Conservation (phyloP, 179 eudicot species). For the Silene noctiflora region DNA sequence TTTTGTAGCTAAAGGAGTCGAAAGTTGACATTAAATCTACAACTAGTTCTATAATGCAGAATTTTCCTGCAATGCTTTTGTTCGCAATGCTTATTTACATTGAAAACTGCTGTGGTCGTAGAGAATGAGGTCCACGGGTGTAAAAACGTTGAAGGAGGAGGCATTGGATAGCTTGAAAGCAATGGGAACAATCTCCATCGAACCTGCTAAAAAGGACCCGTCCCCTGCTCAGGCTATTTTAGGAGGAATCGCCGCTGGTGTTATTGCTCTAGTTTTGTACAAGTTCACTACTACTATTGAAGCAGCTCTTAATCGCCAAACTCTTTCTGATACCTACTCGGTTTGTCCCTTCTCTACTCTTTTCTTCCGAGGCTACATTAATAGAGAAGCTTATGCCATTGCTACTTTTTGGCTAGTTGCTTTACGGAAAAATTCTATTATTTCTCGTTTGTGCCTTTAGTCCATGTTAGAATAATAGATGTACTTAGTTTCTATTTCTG, state of each 20-base stretch:
- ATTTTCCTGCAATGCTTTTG: no score
- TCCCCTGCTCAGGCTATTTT: constrained; percentile 72
- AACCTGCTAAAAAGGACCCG: constrained; percentile 43
- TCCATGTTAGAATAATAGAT: background rate
- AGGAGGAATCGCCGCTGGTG: constrained; percentile 81
- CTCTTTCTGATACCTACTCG: constrained; percentile 72
- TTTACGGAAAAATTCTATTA: no score
- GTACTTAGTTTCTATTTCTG: no score
- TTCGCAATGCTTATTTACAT: constrained; percentile 3
- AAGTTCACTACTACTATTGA: constrained; percentile 82
- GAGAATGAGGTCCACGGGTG: constrained; percentile 83
- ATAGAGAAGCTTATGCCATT: background rate
- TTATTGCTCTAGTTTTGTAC: constrained; percentile 76
- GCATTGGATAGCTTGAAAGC: constrained; percentile 89
- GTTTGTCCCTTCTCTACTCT: constrained; percentile 34
- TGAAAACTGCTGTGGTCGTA: constrained; percentile 30
- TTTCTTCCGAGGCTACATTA: background rate
- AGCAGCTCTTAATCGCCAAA: constrained; percentile 70
- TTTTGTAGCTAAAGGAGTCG: no score
- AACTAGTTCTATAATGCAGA: no score
- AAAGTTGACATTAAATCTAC: no score
- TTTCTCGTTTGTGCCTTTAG: background rate
- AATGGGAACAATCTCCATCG: constrained; percentile 43
- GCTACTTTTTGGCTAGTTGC: no score
- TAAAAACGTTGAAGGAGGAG: constrained; percentile 67